phyloP scores from a whole-genome alignment of 192 early-diverging fungal species.

The Podila verticillata region DNA sequence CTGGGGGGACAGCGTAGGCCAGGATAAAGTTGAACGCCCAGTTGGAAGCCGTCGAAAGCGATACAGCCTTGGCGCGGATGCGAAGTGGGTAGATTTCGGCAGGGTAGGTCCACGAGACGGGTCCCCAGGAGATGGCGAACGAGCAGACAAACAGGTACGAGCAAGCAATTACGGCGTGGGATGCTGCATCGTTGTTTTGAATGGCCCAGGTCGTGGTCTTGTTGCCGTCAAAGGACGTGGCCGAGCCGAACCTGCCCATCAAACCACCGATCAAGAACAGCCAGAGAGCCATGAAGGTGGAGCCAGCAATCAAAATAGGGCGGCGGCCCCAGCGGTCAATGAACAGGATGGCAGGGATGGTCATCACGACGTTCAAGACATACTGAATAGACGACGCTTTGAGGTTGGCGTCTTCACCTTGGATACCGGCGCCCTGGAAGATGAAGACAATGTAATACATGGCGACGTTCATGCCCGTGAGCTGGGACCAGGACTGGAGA shows the following conservation, averaged over 20 bases:
- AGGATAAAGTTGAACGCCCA: conserved; percentile 91
- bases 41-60: conserved; percentile 87
- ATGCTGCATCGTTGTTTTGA: conserved; percentile 42
- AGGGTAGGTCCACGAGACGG: conserved; percentile 91
- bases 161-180: conserved; percentile 71
- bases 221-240: conserved; percentile 12
- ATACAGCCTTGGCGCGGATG: conserved; percentile 87
- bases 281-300: conserved; percentile 68
- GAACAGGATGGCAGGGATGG: conserved; percentile 86
- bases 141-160: conserved; percentile 84
- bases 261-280: conserved; percentile 72
- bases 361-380: conserved; percentile 84
- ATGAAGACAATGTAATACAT: conserved; percentile 78
- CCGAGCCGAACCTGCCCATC: conserved; percentile 51
- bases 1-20: conserved; percentile 75
- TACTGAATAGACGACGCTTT: conserved; percentile 78
- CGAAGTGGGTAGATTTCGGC: conserved; percentile 93
- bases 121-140: conserved; percentile 94
- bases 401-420: conserved; percentile 57
- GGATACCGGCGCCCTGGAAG: conserved; percentile 57
- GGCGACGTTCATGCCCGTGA: conserved; percentile 89
- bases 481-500: conserved; percentile 83
- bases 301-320: conserved; percentile 79
- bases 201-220: conserved; percentile 43
- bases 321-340: conserved; percentile 88